phyloP scores from a whole-genome alignment of 352 stramenopile species.

The Phytopythium mirpurense region DNA sequence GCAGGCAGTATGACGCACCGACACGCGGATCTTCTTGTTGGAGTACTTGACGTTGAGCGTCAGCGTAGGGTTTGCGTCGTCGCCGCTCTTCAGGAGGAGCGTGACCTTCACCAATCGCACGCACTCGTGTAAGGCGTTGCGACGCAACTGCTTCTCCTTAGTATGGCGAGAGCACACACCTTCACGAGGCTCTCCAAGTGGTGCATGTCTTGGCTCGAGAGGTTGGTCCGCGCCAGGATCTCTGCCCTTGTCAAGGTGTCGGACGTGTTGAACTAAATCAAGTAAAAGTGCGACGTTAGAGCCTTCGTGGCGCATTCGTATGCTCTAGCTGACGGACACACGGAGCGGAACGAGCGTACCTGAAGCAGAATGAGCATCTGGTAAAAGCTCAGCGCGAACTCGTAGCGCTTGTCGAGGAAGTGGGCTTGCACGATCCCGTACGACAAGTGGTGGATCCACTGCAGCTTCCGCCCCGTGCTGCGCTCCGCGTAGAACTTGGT shows the following conservation, averaged over 20 bases:
- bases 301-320: not conserved
- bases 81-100: slow-evolving; percentile 23
- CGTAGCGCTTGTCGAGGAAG: slow-evolving; percentile 73
- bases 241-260: slow-evolving; percentile 28
- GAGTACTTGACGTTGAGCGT: slow-evolving; percentile 40
- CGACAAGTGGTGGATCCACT: slow-evolving; percentile 78
- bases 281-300: not conserved
- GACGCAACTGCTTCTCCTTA: not conserved
- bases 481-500: slow-evolving; percentile 78
- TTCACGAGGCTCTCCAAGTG: slow-evolving; percentile 74
- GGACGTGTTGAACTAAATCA: slow-evolving; percentile 68
- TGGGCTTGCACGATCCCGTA: slow-evolving; percentile 63
- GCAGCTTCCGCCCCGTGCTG: slow-evolving; percentile 69
- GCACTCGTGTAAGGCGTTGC: not conserved
- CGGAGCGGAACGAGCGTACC: slow-evolving; percentile 29
- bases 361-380: slow-evolving; percentile 78
- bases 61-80: slow-evolving; percentile 25
- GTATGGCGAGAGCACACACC: slow-evolving; percentile 18
- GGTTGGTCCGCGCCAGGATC: slow-evolving; percentile 50
- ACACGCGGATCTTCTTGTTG: slow-evolving; percentile 45
- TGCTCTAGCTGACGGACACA: too few species aligned
- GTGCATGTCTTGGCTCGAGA: slow-evolving; percentile 55
- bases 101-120: slow-evolving; percentile 23
- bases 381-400: slow-evolving; percentile 80
- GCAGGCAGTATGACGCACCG: slow-evolving; percentile 14